phyloP scores from a whole-genome alignment of 2,329 filamentous ascomycete genomes.

The Basipetospora sp. region DNA sequence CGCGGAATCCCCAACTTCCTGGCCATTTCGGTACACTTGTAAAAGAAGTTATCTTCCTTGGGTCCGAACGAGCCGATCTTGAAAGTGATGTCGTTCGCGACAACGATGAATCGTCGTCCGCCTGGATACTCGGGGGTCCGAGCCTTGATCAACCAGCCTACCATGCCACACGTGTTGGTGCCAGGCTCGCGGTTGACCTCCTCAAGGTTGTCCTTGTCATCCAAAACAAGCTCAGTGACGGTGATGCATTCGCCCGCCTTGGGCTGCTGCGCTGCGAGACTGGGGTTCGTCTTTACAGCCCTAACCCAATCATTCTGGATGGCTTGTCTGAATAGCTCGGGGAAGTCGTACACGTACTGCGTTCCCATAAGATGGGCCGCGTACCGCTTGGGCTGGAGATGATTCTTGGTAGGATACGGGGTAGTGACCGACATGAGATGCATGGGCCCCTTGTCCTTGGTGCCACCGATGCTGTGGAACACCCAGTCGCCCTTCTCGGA shows the following conservation, averaged over 20 bases:
- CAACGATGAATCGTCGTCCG: conserved; percentile 83
- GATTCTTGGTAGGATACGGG: conserved; percentile 95
- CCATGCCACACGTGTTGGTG: conserved; percentile 94
- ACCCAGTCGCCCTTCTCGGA: conserved; percentile 97
- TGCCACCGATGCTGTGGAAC: conserved; percentile 93
- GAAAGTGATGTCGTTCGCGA: conserved; percentile 98
- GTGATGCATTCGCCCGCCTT: conserved; percentile 80
- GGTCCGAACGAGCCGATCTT: conserved; percentile 97
- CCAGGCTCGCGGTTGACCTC: conserved; percentile 92
- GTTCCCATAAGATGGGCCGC: conserved; percentile 99
- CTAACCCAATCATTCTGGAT: conserved; percentile 89
- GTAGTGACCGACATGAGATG: conserved; percentile 82
- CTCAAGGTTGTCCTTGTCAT: conserved; percentile 79
- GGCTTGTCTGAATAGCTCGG: conserved; percentile 94
- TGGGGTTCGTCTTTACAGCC: conserved; percentile 57
- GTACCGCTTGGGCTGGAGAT: conserved; percentile 96
- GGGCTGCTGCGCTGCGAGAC: conserved; percentile 66
- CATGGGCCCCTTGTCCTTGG: conserved; percentile 88
- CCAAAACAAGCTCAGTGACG: conserved; percentile 84
- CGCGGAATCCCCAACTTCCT: conserved; percentile 88
- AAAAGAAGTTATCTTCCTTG: conserved; percentile 93
- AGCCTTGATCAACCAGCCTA: conserved; percentile 90
- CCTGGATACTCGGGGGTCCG: conserved; percentile 89
- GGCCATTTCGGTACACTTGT: conserved; percentile 95
- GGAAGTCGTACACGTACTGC: conserved; percentile 99